phyloP scores from a whole-genome alignment of 2,329 filamentous ascomycete species.

The Venturia pyrina region DNA sequence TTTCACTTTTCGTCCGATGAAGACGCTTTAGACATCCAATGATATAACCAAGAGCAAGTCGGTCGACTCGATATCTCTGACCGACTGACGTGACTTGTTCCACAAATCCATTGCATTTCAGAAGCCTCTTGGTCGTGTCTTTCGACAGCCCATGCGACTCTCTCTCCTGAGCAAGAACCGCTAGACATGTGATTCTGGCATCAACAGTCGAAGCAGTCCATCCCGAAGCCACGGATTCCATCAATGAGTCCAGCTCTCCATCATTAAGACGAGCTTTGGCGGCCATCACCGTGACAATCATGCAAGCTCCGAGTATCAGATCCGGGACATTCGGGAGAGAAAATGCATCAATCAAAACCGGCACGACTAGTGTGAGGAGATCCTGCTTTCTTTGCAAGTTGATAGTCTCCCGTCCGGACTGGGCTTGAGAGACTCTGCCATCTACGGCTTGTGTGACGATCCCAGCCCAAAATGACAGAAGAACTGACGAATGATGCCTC shows the following conservation, averaged over 20 bases:
- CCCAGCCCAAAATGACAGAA: slow-evolving; percentile 86
- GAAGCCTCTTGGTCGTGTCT: slow-evolving; percentile 58
- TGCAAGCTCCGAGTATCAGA: slow-evolving; percentile 79
- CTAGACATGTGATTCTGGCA: slow-evolving; percentile 68
- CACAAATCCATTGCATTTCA: slow-evolving; percentile 54
- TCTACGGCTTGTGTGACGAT: slow-evolving; percentile 78
- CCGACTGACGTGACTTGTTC: slow-evolving; percentile 51
- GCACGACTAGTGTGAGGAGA: slow-evolving; percentile 58
- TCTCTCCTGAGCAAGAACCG: slow-evolving; percentile 72
- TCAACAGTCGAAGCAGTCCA: slow-evolving; percentile 66
- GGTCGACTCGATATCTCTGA: slow-evolving; percentile 57
- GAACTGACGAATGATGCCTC: slow-evolving; percentile 62
- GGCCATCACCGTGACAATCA: slow-evolving; percentile 78
- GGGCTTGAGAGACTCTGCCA: slow-evolving; percentile 66
- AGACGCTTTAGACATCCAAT: slow-evolving; percentile 33
- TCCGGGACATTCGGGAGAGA: slow-evolving; percentile 55
- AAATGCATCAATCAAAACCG: slow-evolving; percentile 66
- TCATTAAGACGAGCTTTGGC: slow-evolving; percentile 74
- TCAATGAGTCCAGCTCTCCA: slow-evolving; percentile 69
- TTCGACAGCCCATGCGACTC: slow-evolving; percentile 58
- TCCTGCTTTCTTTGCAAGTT: slow-evolving; percentile 75
- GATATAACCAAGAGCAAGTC: slow-evolving; percentile 61
- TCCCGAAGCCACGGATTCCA: slow-evolving; percentile 71
- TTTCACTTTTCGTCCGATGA: not conserved
- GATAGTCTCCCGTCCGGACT: slow-evolving; percentile 64